Evolutionary conservation across 805 yeast species (phyloP).

Genomic region (Saturnispora gosingensis): DNA sequence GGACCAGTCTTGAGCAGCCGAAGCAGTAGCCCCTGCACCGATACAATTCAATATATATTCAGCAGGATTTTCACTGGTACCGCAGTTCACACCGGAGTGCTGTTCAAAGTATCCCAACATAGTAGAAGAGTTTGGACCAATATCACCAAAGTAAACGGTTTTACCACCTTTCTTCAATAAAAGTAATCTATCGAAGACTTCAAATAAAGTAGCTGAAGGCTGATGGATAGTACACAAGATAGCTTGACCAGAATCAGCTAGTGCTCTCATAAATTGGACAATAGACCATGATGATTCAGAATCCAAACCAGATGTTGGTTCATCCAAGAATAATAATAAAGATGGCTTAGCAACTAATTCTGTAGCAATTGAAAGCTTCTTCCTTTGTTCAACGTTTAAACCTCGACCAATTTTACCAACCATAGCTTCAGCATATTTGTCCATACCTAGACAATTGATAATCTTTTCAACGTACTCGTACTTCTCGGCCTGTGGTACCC

Average conservation of each 20-base stretch:
- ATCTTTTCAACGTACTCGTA: conserved; percentile 35
- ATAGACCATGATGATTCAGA: conserved; percentile 52
- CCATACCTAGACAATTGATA: conserved; percentile 33
- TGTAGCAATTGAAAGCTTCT: conserved; percentile 44
- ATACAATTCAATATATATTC: conserved; percentile 66
- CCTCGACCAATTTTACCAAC: conserved; percentile 39
- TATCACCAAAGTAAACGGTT: conserved; percentile 46
- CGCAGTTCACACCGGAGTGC: conserved; percentile 59
- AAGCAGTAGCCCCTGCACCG: conserved; percentile 77
- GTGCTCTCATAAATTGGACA: conserved; percentile 39
- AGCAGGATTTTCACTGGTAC: conserved; percentile 57
- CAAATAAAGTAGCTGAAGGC: conserved; percentile 38
- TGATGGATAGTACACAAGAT: conserved; percentile 49
- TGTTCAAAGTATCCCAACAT: conserved; percentile 39
- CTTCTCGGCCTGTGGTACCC: conserved; percentile 31
- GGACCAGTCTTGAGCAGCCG: conserved; percentile 50
- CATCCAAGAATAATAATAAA: conserved; percentile 45
- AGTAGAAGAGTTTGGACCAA: conserved; percentile 36
- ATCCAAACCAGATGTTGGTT: conserved; percentile 52
- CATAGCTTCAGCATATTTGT: conserved; percentile 41
- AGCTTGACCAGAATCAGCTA: conserved; percentile 44
- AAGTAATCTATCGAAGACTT: conserved; percentile 34
- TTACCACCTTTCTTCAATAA: conserved; percentile 43
- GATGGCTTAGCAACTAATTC: conserved; percentile 48
- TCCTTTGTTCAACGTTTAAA: conserved; percentile 45